phyloP scores from a whole-genome alignment of 495 filamentous ascomycete species.

The Aspergillus funiculosus region DNA sequence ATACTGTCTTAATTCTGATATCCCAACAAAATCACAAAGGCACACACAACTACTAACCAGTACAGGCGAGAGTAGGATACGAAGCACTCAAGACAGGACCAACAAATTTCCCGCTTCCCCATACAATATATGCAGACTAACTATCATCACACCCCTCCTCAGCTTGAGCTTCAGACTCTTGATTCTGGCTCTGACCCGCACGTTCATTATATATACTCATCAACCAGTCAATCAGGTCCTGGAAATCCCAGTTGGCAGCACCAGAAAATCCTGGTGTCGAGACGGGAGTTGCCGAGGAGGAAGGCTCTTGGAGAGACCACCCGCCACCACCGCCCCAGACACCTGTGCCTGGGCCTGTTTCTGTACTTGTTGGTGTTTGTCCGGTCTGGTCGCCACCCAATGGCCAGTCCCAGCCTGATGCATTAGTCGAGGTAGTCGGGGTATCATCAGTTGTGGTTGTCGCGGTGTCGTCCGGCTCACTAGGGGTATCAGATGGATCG shows the following conservation, averaged over 20 bases:
- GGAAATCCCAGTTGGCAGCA: background rate
- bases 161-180: too few species aligned
- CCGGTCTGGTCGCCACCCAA: background rate
- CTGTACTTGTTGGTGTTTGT: background rate
- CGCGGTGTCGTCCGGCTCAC: background rate
- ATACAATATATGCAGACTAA: too few species aligned
- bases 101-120: too few species aligned
- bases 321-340: background rate
- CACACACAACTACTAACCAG: too few species aligned
- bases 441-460: background rate
- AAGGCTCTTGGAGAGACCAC: background rate
- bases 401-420: background rate
- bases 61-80: too few species aligned
- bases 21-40: too few species aligned
- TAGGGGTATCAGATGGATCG: background rate
- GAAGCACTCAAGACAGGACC: too few species aligned
- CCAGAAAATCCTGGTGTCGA: background rate
- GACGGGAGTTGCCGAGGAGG: background rate
- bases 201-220: background rate
- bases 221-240: slow-evolving; percentile 7
- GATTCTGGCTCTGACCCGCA: background rate
- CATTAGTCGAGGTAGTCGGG: background rate
- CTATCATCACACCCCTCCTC: too few species aligned
- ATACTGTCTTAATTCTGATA: too few species aligned
- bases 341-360: background rate